Evolutionary conservation across 2,329 filamentous ascomycete species (phyloP).

Genomic region (Fusarium anguioides): DNA sequence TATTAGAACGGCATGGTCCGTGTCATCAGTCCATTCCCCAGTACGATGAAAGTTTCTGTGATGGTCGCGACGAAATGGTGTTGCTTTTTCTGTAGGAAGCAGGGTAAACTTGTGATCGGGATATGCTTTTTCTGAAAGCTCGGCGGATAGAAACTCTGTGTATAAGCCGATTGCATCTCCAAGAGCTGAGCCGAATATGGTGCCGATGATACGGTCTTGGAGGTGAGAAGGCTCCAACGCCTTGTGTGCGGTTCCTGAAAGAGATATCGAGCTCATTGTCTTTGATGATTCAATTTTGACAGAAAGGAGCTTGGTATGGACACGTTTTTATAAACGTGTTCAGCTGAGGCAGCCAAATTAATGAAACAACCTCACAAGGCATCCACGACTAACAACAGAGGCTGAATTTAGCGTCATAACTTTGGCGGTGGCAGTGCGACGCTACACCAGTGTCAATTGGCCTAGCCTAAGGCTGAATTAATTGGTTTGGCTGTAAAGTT

Average conservation of each 20-base stretch:
- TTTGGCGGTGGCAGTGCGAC: conserved; percentile 37
- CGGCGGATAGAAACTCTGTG: conserved; percentile 61
- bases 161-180: conserved; percentile 66
- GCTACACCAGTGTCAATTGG: background rate
- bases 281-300: background rate
- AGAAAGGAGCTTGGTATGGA: background rate
- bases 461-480: background rate
- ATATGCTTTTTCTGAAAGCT: conserved; percentile 51
- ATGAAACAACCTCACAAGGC: conserved; percentile 26
- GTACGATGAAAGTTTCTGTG: conserved; percentile 57
- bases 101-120: conserved; percentile 55
- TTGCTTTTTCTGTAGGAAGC: conserved; percentile 49
- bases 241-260: conserved; percentile 31
- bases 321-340: background rate
- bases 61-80: conserved; percentile 56
- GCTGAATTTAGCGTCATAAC: conserved; percentile 26
- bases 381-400: conserved; percentile 5
- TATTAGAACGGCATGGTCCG: conserved; percentile 63
- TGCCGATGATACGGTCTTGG: conserved; percentile 56
- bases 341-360: conserved; percentile 31
- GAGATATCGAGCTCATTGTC: conserved; percentile 20
- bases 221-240: conserved; percentile 37
- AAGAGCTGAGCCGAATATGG: conserved; percentile 62
- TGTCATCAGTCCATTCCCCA: conserved; percentile 66
- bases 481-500: background rate